Base-by-base conservation (phyloP, 83 land plant genomes). In the Diphasiastrum complanatum region DNA sequence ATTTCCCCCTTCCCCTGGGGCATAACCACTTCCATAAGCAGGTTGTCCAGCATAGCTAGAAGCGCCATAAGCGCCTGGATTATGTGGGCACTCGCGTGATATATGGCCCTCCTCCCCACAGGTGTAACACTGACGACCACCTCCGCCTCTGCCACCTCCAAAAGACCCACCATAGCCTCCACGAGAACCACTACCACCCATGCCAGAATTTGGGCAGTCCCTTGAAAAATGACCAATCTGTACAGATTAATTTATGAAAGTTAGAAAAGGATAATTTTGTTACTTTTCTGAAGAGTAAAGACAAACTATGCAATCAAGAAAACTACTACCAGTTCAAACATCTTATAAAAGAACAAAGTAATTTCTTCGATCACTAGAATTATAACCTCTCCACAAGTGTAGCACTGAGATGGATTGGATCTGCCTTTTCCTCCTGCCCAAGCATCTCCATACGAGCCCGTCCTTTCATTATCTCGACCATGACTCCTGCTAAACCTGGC, bases 181-280 rank as follows among this genome's bases (percentile, higher is more conserved):
- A 43, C 40, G 24, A 4, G 34, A 66, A 43, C 71, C 52, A 6
- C n/a, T 4, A 61, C 71, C 68, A 45, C 66, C 66, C n/a, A 52
- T 50, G 12, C 35, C 40, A 23, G 20, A 45, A 41, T 63, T 69
- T 11, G 68, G 76, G 23, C 78, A 75, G 36, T 75, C 78, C 27
- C 78, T 76, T 27, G 78, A 70, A 46, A 75, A 75, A 36, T 75
- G 78, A 27, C 78, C 78, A 63, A 71, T 50, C 78, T 75, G 77
- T 43, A 32, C 63, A 30, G n/a, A n/a, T n/a, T 8, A 40, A 40
- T 16, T 8, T 40, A 16, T 40, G 12, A 40, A 40, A 40, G 43
- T 8, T 8, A 40, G 43, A 40, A 40, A 40, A 8, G 12, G 16
- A 40, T 8, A 8, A 40, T 40, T 40, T 40, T 40, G 8, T 16